Percentiles rank a stretch among this genome's conserved stretches.
Evolutionary conservation across 2,329 filamentous ascomycete species (phyloP).

Genomic region (Penicillium hesseltinei): DNA sequence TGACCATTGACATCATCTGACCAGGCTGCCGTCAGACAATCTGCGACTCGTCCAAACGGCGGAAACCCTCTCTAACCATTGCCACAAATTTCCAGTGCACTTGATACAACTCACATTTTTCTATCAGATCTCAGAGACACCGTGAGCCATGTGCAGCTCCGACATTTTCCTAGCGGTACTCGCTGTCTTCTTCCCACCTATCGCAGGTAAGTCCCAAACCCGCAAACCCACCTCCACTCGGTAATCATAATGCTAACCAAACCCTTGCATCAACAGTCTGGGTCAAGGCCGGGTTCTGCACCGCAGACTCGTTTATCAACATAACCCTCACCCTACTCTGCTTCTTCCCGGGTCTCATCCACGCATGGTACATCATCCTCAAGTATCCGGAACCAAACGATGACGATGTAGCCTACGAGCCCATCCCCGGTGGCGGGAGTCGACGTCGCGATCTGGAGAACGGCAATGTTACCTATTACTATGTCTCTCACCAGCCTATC

Average conservation of each 20-base stretch:
- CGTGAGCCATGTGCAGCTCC: slow-evolving; percentile 54
- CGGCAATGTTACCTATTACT: slow-evolving; percentile 69
- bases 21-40: slow-evolving; percentile 12
- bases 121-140: slow-evolving; percentile 7
- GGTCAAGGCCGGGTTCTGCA: slow-evolving; percentile 94
- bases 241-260: slow-evolving; percentile 30
- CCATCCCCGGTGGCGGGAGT: slow-evolving; percentile 57
- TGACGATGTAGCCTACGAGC: slow-evolving; percentile 62
- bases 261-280: slow-evolving; percentile 62
- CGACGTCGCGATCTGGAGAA: slow-evolving; percentile 38
- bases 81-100: neutral
- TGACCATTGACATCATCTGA: slow-evolving; percentile 19
- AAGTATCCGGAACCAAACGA: slow-evolving; percentile 74
- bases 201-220: slow-evolving; percentile 49
- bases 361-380: slow-evolving; percentile 97
- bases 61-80: neutral
- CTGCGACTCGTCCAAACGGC: slow-evolving; percentile 1
- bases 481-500: slow-evolving; percentile 56
- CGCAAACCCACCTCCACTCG: neutral
- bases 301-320: slow-evolving; percentile 90
- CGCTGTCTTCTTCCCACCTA: slow-evolving; percentile 60
- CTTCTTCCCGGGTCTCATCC: slow-evolving; percentile 81
- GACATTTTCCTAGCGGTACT: slow-evolving; percentile 62
- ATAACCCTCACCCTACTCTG: slow-evolving; percentile 80
- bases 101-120: slow-evolving; percentile 4